These are phyloP conservation scores for Erysimum cheiranthoides DNA, from an alignment of 345 rosid species.

Conservation along the genomic window DNA sequence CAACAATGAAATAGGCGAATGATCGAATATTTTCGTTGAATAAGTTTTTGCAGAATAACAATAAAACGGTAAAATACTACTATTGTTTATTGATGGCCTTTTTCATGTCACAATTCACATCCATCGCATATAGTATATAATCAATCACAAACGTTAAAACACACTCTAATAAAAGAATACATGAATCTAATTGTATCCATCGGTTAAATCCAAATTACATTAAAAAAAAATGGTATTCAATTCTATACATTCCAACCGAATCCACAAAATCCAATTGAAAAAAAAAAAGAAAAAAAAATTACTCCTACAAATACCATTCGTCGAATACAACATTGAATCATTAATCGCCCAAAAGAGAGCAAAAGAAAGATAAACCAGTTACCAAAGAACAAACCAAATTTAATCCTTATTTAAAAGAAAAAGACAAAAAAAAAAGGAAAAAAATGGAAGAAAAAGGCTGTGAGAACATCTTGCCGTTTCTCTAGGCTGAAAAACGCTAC, in stretches of 20 bases:
- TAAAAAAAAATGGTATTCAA: background rate
- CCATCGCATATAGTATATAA: too few relatives aligned
- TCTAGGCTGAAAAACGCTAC: constrained; percentile 2
- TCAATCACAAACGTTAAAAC: background rate
- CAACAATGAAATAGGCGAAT: too few relatives aligned
- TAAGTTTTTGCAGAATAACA: too few relatives aligned
- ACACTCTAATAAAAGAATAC: too few relatives aligned
- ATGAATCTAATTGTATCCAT: background rate
- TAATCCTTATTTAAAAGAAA: too few relatives aligned
- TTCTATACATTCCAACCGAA: constrained; percentile 2
- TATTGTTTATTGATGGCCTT: too few relatives aligned
- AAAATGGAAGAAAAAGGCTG: background rate
- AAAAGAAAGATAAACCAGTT: background rate
- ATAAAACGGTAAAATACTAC: too few relatives aligned
- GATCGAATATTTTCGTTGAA: too few relatives aligned
- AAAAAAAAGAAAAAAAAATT: background rate
- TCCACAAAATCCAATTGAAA: background rate
- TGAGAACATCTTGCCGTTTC: constrained; percentile 19
- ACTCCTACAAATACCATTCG: too few relatives aligned
- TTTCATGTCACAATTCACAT: too few relatives aligned
- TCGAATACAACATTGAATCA: too few relatives aligned
- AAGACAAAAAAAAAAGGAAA: too few relatives aligned
- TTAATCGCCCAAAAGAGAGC: background rate
- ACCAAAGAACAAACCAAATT: background rate
- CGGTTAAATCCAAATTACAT: background rate